Evolutionary conservation across 805 yeast species (phyloP).

Genomic region (Candida odintsovae): DNA sequence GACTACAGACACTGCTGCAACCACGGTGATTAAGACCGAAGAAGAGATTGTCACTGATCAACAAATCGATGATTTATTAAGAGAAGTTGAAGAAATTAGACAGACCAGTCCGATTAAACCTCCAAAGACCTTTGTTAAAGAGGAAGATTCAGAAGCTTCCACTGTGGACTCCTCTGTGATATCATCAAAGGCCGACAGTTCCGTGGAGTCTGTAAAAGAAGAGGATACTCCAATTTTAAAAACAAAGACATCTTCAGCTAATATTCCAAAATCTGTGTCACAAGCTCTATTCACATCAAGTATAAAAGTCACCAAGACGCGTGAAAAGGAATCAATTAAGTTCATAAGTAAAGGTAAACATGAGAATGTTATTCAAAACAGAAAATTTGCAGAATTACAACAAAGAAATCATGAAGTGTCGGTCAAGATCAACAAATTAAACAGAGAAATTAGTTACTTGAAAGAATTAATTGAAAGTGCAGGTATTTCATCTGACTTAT

Average conservation of each 20-base stretch:
- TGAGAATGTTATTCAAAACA: constrained; percentile 11
- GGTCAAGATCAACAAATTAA: constrained; percentile 30
- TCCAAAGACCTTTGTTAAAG: neutral
- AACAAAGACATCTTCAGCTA: neutral
- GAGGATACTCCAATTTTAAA: neutral
- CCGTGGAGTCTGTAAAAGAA: constrained; percentile 7
- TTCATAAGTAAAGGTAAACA: constrained; percentile 20
- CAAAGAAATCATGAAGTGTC: constrained; percentile 27
- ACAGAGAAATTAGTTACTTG: constrained; percentile 33
- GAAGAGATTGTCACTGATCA: constrained; percentile 16
- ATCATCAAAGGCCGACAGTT: constrained; percentile 3
- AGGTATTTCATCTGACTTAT: constrained; percentile 28
- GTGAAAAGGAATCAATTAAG: constrained; percentile 21
- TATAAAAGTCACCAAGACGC: constrained; percentile 22
- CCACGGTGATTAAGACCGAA: constrained; percentile 3
- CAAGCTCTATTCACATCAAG: constrained; percentile 21
- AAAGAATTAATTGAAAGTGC: constrained; percentile 29
- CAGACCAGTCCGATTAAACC: constrained; percentile 12
- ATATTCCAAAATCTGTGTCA: constrained; percentile 24
- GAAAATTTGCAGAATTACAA: constrained; percentile 25
- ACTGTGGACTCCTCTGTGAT: constrained; percentile 13
- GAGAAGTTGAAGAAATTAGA: constrained; percentile 22
- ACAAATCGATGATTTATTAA: constrained; percentile 22
- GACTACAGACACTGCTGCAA: neutral
- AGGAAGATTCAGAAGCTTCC: constrained; percentile 1